Evolutionary conservation across 169 alveolate species (phyloP).

Genomic region (Amoebophrya sp.): DNA sequence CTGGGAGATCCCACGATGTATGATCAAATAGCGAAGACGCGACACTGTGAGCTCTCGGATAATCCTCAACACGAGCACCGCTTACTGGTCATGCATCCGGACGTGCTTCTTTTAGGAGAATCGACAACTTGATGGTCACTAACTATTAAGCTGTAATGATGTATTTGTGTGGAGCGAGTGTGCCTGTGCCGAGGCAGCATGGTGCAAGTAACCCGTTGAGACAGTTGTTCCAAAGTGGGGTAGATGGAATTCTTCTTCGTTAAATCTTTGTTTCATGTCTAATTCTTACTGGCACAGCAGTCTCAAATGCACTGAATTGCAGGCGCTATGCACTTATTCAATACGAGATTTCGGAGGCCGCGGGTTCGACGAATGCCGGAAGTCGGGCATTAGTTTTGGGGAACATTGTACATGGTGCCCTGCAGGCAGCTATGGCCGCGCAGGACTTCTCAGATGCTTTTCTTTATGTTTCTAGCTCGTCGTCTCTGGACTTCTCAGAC

Average conservation of each 20-base stretch:
- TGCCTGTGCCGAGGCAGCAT: too few relatives aligned
- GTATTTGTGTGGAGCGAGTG: too few relatives aligned
- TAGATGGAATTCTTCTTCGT: too few relatives aligned
- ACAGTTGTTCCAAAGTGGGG: too few relatives aligned
- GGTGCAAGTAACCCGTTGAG: too few relatives aligned
- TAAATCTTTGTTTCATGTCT: too few relatives aligned
- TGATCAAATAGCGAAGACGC: neutral
- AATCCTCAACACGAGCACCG: neutral
- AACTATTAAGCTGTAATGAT: too few relatives aligned
- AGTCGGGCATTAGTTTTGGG: neutral
- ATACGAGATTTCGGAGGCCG: neutral
- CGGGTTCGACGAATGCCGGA: neutral
- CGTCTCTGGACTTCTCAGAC: too few relatives aligned
- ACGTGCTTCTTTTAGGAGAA: too few relatives aligned
- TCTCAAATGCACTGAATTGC: neutral
- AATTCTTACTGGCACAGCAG: neutral
- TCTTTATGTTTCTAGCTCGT: too few relatives aligned
- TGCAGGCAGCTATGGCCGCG: neutral
- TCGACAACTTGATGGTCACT: too few relatives aligned
- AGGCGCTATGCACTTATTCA: neutral
- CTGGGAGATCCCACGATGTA: neutral
- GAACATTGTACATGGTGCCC: neutral
- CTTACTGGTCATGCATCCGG: neutral
- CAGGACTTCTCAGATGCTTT: neutral
- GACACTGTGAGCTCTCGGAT: neutral